A percentile compares a stretch with the other conserved stretches of the same genome.
These are phyloP conservation scores for Malus sieversii DNA, from an alignment of 306 rosid species.

Conservation along the genomic window DNA sequence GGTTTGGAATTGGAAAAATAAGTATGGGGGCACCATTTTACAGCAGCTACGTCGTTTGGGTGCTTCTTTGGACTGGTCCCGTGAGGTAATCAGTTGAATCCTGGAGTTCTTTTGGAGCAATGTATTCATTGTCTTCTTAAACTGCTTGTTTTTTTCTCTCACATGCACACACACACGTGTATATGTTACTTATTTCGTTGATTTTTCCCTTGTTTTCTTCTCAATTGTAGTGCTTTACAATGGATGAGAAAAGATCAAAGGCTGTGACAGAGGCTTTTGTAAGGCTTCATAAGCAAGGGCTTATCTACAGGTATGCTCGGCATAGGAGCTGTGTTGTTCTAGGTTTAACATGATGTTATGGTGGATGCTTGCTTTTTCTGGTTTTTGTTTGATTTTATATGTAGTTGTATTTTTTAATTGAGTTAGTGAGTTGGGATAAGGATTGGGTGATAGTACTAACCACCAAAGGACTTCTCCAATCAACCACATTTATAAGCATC, in stretches of 20 bases:
- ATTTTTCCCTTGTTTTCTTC: neutral
- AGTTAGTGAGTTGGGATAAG: neutral
- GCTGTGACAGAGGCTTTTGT: conserved; percentile 96
- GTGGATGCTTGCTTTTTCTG: neutral
- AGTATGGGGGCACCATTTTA: conserved; percentile 75
- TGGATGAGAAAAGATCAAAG: conserved; percentile 80
- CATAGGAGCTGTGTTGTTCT: neutral
- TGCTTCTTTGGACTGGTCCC: conserved; percentile 96
- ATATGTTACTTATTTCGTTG: neutral
- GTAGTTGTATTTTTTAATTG: neutral
- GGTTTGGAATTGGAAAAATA: conserved; percentile 96
- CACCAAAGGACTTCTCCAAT: neutral
- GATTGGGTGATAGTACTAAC: neutral
- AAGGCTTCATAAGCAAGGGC: conserved; percentile 61
- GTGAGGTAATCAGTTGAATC: conserved; percentile 53
- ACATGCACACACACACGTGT: neutral
- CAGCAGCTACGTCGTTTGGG: conserved; percentile 82
- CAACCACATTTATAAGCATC: neutral
- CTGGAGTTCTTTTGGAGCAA: neutral
- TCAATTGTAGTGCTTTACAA: conserved; percentile 69
- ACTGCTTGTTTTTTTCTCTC: neutral
- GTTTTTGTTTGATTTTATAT: neutral
- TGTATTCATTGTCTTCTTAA: neutral
- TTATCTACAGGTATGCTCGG: conserved; percentile 67
- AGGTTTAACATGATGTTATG: neutral